These are phyloP conservation scores for Tetrahymena borealis DNA, from an alignment of 73 alveolate species.

Conservation along the genomic window DNA sequence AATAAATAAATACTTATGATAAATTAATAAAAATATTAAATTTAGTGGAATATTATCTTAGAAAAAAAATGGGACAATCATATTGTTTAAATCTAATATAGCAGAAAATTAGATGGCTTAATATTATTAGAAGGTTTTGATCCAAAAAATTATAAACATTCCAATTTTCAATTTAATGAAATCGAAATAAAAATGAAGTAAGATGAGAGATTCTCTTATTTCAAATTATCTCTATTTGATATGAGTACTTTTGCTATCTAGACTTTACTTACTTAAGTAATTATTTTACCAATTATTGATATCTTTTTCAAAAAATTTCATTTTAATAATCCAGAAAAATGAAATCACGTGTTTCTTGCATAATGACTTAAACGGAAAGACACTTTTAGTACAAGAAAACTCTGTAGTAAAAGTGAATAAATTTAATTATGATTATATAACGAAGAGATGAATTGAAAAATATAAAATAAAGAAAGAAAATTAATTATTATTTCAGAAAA, in stretches of 20 bases:
- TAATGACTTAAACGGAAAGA: background rate
- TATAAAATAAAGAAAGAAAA: no score
- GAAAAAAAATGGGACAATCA: background rate
- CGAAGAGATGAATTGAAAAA: no score
- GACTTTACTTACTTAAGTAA: background rate
- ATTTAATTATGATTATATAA: background rate
- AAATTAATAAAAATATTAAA: background rate
- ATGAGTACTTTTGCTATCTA: background rate
- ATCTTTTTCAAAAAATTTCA: background rate
- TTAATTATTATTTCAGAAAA: no score
- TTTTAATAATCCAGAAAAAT: background rate
- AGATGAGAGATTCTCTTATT: background rate
- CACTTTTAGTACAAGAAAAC: background rate
- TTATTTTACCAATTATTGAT: background rate
- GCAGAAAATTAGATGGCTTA: background rate
- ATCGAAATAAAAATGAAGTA: background rate
- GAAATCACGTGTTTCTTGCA: background rate
- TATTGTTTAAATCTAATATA: background rate
- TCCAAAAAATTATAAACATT: background rate
- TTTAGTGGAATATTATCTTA: background rate
- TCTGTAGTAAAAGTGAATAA: background rate
- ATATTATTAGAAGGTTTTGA: background rate
- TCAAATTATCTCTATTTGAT: background rate
- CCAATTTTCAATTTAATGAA: background rate
- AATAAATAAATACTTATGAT: background rate